These are phyloP conservation scores for Saitoella complicata DNA, from an alignment of 805 yeast species.

Conservation along the genomic window DNA sequence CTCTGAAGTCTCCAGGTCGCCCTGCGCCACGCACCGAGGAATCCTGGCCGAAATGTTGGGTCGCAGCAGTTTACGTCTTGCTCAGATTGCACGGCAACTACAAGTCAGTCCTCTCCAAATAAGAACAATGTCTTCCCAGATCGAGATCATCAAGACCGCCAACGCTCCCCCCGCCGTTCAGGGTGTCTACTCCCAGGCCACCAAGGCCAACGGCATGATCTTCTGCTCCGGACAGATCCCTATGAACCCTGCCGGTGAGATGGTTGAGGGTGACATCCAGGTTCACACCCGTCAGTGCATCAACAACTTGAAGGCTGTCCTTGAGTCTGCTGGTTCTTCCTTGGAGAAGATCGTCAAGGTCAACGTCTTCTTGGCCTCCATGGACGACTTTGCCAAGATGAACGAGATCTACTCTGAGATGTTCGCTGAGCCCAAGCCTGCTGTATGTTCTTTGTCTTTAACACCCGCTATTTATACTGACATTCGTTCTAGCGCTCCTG, in stretches of 20 bases:
- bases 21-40: no score
- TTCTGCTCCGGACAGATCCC: conserved; percentile 95
- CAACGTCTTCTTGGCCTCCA: conserved; percentile 81
- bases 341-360: conserved; percentile 73
- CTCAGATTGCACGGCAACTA: no score
- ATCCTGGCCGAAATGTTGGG: no score
- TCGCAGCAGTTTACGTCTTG: no score
- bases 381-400: conserved; percentile 68
- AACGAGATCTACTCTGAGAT: conserved; percentile 59
- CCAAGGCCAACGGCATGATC: conserved; percentile 37
- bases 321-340: conserved; percentile 73
- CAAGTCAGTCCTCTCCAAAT: no score
- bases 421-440: conserved; percentile 18
- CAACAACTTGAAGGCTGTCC: conserved; percentile 35
- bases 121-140: no score
- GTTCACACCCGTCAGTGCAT: conserved; percentile 29
- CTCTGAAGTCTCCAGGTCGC: no score
- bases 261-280: conserved; percentile 58
- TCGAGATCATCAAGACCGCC: not conserved
- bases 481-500: conserved; percentile 30
- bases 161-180: conserved; percentile 1
- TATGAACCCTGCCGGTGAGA: conserved; percentile 55
- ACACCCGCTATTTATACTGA: not conserved
- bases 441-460: not conserved
- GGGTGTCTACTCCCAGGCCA: conserved; percentile 2